Base-by-base conservation (phyloP, 129 eudicot genomes). In the Lonicera japonica region DNA sequence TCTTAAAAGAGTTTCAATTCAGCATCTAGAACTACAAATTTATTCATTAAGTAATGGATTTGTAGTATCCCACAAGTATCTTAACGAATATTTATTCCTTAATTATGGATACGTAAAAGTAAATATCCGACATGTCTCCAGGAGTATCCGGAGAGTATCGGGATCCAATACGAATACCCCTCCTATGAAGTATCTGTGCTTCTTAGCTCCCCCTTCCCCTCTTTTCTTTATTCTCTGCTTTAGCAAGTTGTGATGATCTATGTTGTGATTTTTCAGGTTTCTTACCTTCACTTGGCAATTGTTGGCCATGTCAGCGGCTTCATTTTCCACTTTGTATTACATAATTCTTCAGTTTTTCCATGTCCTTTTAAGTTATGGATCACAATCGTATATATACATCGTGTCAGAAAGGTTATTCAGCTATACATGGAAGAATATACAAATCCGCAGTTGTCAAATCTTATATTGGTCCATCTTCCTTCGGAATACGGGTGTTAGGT, bases 401-500 rank as follows among this genome's bases (percentile, higher is more conserved):
- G 25, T 56, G 21, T 47, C 71, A 48, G 61, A 63, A 50, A 85
- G 65, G 17, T 54, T 83, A 68, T 88, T 94, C 79, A 56, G 68
- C 75, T 74, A 75, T 60, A 76, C 96, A 21, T 69, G 74, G 77
- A 74, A 61, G 69, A 83, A 76, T 75, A 69, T 88, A 10, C 81
- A 64, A 62, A 60, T 88, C 13, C 87, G 83, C 58, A 80, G 96
- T 66, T 80, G 75, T 63, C 96, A 94, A 68, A 65, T 94, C 54
- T 60, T 88, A 66, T 83, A 85, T 79, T 94, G 99, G 99, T 94
- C 99, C 46, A 60, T 85, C 70, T 78, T 77, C 66, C 87, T 85
- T 67, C 83, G 75, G 58, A 74, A 72, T 38, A 47, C 67, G 57
- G 80, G 75, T 75, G 64, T 81, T 62, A 88, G 99, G 99, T 94